These are phyloP conservation scores for Dentipellis fragilis DNA, from an alignment of 768 basidiomycete genomes.

Conservation along the genomic window DNA sequence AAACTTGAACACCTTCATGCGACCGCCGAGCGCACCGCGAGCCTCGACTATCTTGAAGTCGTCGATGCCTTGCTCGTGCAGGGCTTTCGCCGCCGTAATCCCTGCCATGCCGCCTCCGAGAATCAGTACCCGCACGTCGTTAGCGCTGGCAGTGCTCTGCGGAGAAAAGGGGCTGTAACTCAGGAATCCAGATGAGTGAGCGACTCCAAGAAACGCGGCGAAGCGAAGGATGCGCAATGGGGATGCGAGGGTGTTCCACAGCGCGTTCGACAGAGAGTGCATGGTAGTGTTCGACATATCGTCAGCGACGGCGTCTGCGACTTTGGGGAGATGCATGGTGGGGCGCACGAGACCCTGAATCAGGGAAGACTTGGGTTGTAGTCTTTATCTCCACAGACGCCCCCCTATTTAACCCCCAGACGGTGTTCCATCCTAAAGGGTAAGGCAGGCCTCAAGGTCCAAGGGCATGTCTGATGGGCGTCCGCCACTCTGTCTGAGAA, in stretches of 20 bases:
- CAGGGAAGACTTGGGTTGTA: no score
- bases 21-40: conserved; percentile 42
- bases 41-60: conserved; percentile 52
- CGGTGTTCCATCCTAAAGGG: neutral
- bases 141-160: neutral
- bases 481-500: neutral
- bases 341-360: neutral
- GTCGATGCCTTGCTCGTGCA: conserved; percentile 40
- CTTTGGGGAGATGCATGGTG: conserved; percentile 7
- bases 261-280: neutral
- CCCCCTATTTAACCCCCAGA: neutral
- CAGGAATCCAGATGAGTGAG: neutral
- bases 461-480: neutral
- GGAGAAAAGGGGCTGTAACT: neutral
- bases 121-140: conserved; percentile 34
- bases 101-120: conserved; percentile 60
- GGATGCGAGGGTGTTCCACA: conserved; percentile 2
- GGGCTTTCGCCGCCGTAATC: conserved; percentile 48
- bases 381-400: no score
- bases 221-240: conserved; percentile 1
- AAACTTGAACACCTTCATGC: conserved; percentile 35
- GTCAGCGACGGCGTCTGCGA: no score
- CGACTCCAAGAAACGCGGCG: conserved; percentile 1
- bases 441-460: neutral
- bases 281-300: no score